phyloP scores from a whole-genome alignment of 2,329 filamentous ascomycete species.

The Ascomycota sp. region DNA sequence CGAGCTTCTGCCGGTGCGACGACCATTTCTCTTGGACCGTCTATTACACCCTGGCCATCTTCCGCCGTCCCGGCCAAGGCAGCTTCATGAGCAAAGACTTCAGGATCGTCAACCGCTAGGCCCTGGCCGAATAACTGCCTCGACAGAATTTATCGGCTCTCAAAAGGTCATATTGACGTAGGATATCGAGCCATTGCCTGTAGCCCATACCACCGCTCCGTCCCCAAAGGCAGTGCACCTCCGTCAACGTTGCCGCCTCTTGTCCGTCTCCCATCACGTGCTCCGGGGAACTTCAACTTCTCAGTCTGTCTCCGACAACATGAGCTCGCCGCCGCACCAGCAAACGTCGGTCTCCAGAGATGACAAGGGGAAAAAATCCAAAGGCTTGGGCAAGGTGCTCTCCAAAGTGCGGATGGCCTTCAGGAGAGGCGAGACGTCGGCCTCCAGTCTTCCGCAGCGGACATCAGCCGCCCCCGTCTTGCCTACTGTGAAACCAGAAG shows the following conservation, averaged over 20 bases:
- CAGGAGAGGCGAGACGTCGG: slow-evolving; percentile 17
- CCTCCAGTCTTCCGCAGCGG: slow-evolving; percentile 3
- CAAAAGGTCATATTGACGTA: background rate
- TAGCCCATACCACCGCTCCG: background rate
- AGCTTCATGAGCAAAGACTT: background rate
- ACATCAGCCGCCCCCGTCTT: background rate
- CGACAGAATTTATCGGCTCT: background rate
- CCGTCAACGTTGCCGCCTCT: background rate
- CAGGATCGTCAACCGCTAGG: too few species aligned
- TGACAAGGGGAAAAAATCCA: slow-evolving; percentile 22
- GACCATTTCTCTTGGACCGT: background rate
- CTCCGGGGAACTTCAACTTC: background rate
- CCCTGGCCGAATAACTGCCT: background rate
- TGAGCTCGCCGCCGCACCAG: slow-evolving; percentile 21
- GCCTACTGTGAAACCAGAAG: background rate
- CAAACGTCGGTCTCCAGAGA: slow-evolving; percentile 13
- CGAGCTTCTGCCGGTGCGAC: too few species aligned
- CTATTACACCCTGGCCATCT: background rate
- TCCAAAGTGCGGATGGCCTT: slow-evolving; percentile 27
- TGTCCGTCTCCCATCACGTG: background rate
- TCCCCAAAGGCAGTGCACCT: background rate
- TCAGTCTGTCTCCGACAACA: slow-evolving; percentile 4
- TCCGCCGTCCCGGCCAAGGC: background rate
- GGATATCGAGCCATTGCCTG: background rate
- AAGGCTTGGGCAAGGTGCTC: slow-evolving; percentile 23